Evolutionary conservation across 805 yeast species (phyloP), one percentile per base, ranked within the genome.

Genomic region (Isabelozyma rhagii): DNA sequence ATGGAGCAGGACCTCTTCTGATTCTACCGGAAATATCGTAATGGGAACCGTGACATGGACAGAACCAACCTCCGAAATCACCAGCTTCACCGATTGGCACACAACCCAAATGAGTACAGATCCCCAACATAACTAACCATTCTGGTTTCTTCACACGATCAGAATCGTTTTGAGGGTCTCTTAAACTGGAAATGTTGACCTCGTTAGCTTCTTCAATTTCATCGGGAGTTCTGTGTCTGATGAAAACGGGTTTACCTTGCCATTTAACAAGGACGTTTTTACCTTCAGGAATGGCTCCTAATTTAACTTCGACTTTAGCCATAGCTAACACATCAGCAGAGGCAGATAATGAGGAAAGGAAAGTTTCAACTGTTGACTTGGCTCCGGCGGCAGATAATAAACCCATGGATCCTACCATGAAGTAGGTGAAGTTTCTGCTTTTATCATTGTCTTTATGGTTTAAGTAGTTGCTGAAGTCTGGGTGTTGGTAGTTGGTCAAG

Each of bases 41-140:
- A 77, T 96, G 99, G 69, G 98, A 93, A 83, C 99, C 99, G 82
- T 96, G 99, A 81, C 99, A 94, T 59, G 99, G 99, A 78, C 99
- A 94, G 93, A 94, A 94, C 99, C 99, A 94, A 72, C 99, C 99
- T 72, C 97, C 98, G 64, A 83, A 94, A 76, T 94, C 99, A 78
- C 99, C 99, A 60, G 97, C 86, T 80, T 94, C 98, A 72, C 99
- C 99, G 67, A 94, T 94, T 61, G 99, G 99, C 55, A 94, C 99
- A 87, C 99, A 94, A 74, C 99, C 99, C 81, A 94, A 85, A 75
- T 94, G 99, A 60, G 99, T 94, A 82, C 99, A 94, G 73, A 94
- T 93, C 79, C 99, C 99, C 78, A 94, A 75, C 99, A 94, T 94
- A 72, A 94, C 82, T 69, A 94, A 84, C 99, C 99, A 94, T 78